Evolutionary conservation across 371 early-diverging fungal genomes (phyloP), one percentile per base, ranked within the genome.

Genomic region (Mucor velutinosus): DNA sequence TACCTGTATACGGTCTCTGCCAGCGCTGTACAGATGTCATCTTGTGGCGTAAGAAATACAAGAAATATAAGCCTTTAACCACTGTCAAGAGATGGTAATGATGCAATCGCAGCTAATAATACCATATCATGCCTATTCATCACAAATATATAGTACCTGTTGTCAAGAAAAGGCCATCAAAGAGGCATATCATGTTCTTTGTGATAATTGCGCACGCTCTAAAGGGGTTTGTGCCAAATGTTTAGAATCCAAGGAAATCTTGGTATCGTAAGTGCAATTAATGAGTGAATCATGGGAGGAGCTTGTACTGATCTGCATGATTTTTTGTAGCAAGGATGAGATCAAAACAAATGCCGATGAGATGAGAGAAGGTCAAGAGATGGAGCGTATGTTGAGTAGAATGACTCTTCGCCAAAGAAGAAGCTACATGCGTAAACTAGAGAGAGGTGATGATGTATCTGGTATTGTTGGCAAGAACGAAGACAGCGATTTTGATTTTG

Each of bases 11-110:
- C 57, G 96, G 96, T 27, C 80, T 99, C 49, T 99, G 99, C 81
- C 82, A 86, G 60, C 86, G 90, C 53, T 99, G 99, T 79, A 86
- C 87, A 27, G 98, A 97, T 58, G 92, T 96, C 45, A 87, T 99
- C 39, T 69, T 87, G 75, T 95, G 95, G 94, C 82, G 95, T 61
- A 98, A 98, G 75, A 90, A 93, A 76, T 96, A 92, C 84, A 89
- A 93, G 76, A 96, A 98, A 82, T 99, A 98, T 85, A 99, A 98
- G 86, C 95, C 97, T 55, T 85, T 99, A 72, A 95, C 97, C 8
- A 87, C 86, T 27, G 86, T 92, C 56, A 95, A 95, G 77, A 93
- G 89, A 78, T 99, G 98, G 92, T 93, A 82, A 73, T 12, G 4
- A 55, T 35, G 4, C 23, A 51, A 23, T 25, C 3, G 11, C 14